phyloP scores from a whole-genome alignment of 176 grass and related monocot genomes.

The Rhynchospora breviuscula region DNA sequence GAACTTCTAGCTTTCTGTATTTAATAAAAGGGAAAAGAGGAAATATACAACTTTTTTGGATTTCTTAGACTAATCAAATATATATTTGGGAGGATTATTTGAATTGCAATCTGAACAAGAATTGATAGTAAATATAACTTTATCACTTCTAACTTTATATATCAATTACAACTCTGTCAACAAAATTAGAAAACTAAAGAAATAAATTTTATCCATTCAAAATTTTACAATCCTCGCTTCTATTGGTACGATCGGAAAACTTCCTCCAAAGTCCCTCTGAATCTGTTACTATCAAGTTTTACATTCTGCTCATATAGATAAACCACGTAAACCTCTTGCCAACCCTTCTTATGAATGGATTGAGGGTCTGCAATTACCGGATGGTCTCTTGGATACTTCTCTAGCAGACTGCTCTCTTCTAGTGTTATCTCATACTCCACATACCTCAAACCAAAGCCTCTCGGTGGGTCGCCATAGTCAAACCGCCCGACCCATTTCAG shows the following conservation, averaged over 20 bases:
- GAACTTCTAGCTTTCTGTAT: background rate
- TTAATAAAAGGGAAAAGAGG: background rate
- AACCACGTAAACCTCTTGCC: conserved; percentile 43
- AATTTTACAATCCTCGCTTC: conserved; percentile 13
- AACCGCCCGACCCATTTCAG: conserved; percentile 53
- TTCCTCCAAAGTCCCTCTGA: conserved; percentile 51
- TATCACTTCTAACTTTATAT: conserved; percentile 1
- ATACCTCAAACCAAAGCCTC: conserved; percentile 59
- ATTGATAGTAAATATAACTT: conserved; percentile 1
- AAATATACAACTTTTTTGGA: background rate
- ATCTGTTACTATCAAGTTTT: conserved; percentile 58
- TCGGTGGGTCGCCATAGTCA: conserved; percentile 58
- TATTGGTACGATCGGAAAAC: conserved; percentile 59
- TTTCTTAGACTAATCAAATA: background rate
- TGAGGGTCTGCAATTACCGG: conserved; percentile 59
- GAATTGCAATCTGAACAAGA: background rate
- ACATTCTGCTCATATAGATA: conserved; percentile 79
- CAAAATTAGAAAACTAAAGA: background rate
- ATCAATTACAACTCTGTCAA: background rate
- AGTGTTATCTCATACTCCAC: conserved; percentile 65
- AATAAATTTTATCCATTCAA: background rate
- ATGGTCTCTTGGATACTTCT: conserved; percentile 52
- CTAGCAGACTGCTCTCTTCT: conserved; percentile 64
- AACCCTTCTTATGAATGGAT: conserved; percentile 57
- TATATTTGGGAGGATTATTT: background rate